phyloP scores from a whole-genome alignment of 2,329 filamentous ascomycete species.

The Parascedosporium putredinis region DNA sequence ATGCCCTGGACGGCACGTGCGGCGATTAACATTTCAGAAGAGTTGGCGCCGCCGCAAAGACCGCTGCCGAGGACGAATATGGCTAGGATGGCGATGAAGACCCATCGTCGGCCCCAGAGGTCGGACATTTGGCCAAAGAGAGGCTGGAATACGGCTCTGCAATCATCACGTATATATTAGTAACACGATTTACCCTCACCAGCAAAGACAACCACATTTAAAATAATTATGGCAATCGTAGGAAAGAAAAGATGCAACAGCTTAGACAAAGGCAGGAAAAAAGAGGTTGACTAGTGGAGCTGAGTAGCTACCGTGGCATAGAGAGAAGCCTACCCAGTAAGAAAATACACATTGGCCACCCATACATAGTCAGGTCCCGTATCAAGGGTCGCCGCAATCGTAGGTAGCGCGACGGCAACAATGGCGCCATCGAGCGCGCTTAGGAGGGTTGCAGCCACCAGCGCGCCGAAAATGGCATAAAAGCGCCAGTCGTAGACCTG shows the following conservation, averaged over 20 bases:
- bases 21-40: constrained; percentile 35
- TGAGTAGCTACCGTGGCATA: background rate
- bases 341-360: constrained; percentile 14
- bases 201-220: background rate
- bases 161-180: background rate
- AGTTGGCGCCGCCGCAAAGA: constrained; percentile 36
- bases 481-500: constrained; percentile 4
- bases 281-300: background rate
- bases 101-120: constrained; percentile 39
- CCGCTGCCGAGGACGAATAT: constrained; percentile 42
- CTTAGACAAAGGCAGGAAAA: background rate
- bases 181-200: background rate
- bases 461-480: constrained; percentile 9
- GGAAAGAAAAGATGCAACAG: background rate
- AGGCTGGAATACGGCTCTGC: constrained; percentile 30
- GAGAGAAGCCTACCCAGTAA: constrained; percentile 10
- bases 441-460: constrained; percentile 10
- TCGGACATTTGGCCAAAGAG: constrained; percentile 39
- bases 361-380: constrained; percentile 13
- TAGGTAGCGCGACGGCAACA: constrained; percentile 15
- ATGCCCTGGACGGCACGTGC: constrained; percentile 34
- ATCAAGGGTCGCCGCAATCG: constrained; percentile 12
- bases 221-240: background rate
- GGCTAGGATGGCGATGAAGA: constrained; percentile 28
- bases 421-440: constrained; percentile 15